Conservation (phyloP, 352 stramenopile genomes). For the Elongisporangium undulatum region DNA sequence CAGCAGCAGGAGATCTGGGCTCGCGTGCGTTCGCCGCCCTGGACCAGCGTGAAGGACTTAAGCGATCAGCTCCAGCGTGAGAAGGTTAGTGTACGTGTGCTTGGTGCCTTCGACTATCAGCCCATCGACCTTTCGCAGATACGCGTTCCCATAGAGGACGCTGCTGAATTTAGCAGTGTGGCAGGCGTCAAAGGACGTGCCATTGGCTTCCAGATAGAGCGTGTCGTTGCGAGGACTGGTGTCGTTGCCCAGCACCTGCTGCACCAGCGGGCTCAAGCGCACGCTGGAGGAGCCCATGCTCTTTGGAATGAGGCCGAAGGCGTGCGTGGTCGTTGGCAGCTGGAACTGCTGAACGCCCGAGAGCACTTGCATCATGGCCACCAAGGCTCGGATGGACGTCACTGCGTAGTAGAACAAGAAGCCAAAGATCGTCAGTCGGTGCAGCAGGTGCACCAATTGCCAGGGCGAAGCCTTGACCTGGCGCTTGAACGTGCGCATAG, state of each 20-base stretch:
- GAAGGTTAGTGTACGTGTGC: not conserved
- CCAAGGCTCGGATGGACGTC: not conserved
- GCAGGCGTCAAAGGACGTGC: slow-evolving; percentile 14
- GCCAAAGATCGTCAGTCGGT: not conserved
- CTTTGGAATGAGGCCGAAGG: not conserved
- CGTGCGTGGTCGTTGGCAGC: not conserved
- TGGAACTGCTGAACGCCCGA: not conserved
- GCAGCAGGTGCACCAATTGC: not conserved
- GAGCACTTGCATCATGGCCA: not conserved
- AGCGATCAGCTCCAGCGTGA: not conserved
- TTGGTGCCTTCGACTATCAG: slow-evolving; percentile 2
- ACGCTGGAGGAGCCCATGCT: not conserved
- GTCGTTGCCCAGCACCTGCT: slow-evolving; percentile 14
- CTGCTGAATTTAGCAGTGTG: slow-evolving; percentile 9
- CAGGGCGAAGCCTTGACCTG: not conserved
- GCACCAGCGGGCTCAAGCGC: slow-evolving; percentile 17
- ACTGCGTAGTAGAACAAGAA: not conserved
- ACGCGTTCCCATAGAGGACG: slow-evolving; percentile 16
- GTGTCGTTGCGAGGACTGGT: slow-evolving; percentile 23
- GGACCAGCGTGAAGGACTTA: not conserved
- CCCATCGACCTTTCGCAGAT: slow-evolving; percentile 12
- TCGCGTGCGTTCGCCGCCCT: slow-evolving; percentile 1
- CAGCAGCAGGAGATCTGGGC: slow-evolving; percentile 2
- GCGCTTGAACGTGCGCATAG: not conserved
- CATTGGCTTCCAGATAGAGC: slow-evolving; percentile 22